Conservation (phyloP, 345 rosid species). For the Carallia brachiata region DNA sequence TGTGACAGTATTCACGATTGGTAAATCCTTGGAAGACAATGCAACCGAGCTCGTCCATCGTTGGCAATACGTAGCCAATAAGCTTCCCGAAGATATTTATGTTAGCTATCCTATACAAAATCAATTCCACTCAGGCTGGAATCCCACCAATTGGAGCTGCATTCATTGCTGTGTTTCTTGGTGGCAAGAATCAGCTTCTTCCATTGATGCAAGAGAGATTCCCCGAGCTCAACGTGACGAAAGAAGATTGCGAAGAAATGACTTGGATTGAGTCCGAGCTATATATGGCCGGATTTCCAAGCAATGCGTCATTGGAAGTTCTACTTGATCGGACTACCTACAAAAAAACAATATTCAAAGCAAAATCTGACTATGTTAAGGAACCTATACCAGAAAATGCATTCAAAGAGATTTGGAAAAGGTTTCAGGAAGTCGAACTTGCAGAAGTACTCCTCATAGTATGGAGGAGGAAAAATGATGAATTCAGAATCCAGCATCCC, state of each 20-base stretch:
- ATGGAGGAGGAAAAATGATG: slow-evolving; percentile 75
- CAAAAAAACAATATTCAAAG: slow-evolving; percentile 18
- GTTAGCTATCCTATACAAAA: neutral
- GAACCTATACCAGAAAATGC: slow-evolving; percentile 29
- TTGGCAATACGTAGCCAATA: slow-evolving; percentile 12
- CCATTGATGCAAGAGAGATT: slow-evolving; percentile 17
- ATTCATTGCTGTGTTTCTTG: slow-evolving; percentile 25
- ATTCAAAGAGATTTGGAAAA: slow-evolving; percentile 27
- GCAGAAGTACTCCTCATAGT: slow-evolving; percentile 30
- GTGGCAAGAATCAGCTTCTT: slow-evolving; percentile 17
- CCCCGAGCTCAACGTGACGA: slow-evolving; percentile 36
- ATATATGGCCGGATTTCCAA: slow-evolving; percentile 31
- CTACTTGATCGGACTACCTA: slow-evolving; percentile 23
- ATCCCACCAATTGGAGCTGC: neutral
- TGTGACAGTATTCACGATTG: neutral
- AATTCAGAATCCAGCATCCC: slow-evolving; percentile 39
- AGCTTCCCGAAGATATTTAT: slow-evolving; percentile 4
- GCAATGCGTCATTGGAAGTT: slow-evolving; percentile 14
- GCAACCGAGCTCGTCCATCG: slow-evolving; percentile 7
- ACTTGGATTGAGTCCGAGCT: slow-evolving; percentile 46
- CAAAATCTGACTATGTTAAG: slow-evolving; percentile 40
- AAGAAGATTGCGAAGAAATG: slow-evolving; percentile 42
- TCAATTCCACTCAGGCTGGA: neutral
- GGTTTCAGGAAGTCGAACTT: slow-evolving; percentile 22
- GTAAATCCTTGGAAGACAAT: neutral